Conservation (phyloP, 495 filamentous ascomycete genomes). For the Durotheca rogersii region DNA sequence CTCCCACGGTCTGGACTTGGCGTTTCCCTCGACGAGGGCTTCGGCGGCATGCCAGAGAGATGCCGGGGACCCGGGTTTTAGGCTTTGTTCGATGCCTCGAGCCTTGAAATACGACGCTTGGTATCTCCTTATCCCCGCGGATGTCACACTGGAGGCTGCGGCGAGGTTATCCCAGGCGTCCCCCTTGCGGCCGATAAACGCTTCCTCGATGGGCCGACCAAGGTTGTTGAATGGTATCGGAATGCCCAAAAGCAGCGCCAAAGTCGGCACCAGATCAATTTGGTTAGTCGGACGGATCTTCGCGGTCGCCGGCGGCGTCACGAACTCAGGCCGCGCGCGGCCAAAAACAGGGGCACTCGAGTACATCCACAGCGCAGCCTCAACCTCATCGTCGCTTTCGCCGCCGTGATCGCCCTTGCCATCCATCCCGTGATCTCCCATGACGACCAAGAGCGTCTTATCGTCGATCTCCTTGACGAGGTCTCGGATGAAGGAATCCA, state of each 20-base stretch:
- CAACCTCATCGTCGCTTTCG: conserved; percentile 90
- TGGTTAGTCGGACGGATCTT: conserved; percentile 84
- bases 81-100: conserved; percentile 61
- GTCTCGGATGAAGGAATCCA: conserved; percentile 76
- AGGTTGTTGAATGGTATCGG: conserved; percentile 98
- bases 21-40: conserved; percentile 33
- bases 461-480: conserved; percentile 76
- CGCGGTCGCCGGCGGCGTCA: conserved; percentile 67
- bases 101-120: conserved; percentile 61
- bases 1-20: conserved; percentile 39
- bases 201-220: conserved; percentile 91
- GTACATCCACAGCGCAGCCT: conserved; percentile 98
- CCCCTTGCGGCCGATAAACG: conserved; percentile 70
- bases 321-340: conserved; percentile 60
- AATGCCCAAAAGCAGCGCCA: conserved; percentile 82
- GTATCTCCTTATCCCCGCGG: conserved; percentile 87
- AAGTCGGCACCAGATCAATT: conserved; percentile 92
- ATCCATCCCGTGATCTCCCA: conserved; percentile 99
- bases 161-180: conserved; percentile 74
- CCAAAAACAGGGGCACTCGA: conserved; percentile 83
- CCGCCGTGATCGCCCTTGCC: conserved; percentile 95
- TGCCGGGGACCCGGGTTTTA: conserved; percentile 54
- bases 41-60: conserved; percentile 57
- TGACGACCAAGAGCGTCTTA: conserved; percentile 83
- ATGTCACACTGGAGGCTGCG: conserved; percentile 69